A percentile compares a stretch with the other conserved stretches of the same genome.
phyloP scores from a whole-genome alignment of 345 rosid genomes.

The Dimocarpus longan region DNA sequence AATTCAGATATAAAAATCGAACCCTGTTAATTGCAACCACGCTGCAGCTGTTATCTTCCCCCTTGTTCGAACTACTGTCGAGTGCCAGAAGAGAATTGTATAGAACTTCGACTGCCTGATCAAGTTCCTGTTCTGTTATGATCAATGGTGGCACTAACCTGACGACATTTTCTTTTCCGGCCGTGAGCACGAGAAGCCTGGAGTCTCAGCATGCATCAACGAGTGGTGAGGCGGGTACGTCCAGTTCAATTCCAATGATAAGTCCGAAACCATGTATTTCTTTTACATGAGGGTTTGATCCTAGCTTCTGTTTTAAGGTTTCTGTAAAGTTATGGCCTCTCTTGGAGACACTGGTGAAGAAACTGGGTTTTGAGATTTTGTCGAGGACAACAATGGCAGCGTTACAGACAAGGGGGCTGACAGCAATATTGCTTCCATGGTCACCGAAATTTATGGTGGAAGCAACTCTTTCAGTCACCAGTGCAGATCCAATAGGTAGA shows the following conservation, averaged over 20 bases:
- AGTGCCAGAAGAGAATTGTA: constrained; percentile 29
- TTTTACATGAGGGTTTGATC: constrained; percentile 68
- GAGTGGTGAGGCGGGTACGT: constrained; percentile 61
- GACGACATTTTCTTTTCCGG: constrained; percentile 85
- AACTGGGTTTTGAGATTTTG: constrained; percentile 67
- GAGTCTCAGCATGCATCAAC: constrained; percentile 80
- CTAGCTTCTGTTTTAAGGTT: constrained; percentile 53
- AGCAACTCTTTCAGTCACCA: constrained; percentile 79
- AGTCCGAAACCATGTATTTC: constrained; percentile 89
- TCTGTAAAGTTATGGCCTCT: constrained; percentile 73
- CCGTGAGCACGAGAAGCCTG: constrained; percentile 71
- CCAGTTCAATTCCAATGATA: constrained; percentile 76
- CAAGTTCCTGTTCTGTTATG: constrained; percentile 67
- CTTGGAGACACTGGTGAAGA: constrained; percentile 65
- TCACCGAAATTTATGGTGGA: constrained; percentile 68
- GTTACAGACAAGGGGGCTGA: constrained; percentile 72
- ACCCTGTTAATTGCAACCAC: neutral
- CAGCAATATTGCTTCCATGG: constrained; percentile 95
- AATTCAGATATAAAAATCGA: neutral
- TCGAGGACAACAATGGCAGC: constrained; percentile 70
- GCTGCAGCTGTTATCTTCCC: neutral
- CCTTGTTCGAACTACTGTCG: constrained; percentile 15
- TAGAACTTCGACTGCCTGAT: constrained; percentile 63
- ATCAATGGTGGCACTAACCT: constrained; percentile 91
- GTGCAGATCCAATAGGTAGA: constrained; percentile 79